Base-by-base conservation (phyloP, 805 yeast species). In the Kazachstania taianensis region DNA sequence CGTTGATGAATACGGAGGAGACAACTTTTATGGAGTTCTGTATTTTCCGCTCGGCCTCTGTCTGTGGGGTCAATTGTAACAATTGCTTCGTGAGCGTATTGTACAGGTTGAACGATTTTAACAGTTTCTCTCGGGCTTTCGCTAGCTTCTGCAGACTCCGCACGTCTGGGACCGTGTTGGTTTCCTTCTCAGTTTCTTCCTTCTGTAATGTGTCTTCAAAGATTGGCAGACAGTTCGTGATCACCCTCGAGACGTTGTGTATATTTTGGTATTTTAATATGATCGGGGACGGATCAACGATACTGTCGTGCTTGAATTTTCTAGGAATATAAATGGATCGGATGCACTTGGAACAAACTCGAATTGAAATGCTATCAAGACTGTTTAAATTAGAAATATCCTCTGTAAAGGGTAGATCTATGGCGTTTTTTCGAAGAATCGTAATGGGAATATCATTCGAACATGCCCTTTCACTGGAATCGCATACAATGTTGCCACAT, bases 401-500 rank as follows among this genome's bases (percentile, higher is more conserved):
- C 22, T 41, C 37, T 26, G 37, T 32, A 33, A 46, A 51, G 5
- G 53, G 44, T 17, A 57, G 33, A 33, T 57, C 58, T 4, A 37
- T 29, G 3, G 59, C 52, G 2, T 52, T 50, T 15, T 46, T 45
- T 4, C 38, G 30, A 20, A 62, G 39, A 7, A 40, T 40, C 15
- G 33, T 53, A 2, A 78, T 46, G 0, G 83, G 83, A 0, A 84
- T 78, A 37, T 75, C 73, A 52, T 76, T 73, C 0, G 96, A 85
- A 54, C 98, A 89, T 10, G 63, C 77, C 7, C 65, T 69, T 33
- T 41, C 60, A 35, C 55, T 46, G 44, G 77, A 78, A 18, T 80
- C 94, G 60, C 96, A 89, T 0, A 85, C 83, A 1, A 81, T 73
- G 19, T 58, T 51, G 0, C 97, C 97, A 62, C 98, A 89, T 18